Conservation (phyloP, 1,284 basidiomycete species). For the Cystobasidium slooffiae region DNA sequence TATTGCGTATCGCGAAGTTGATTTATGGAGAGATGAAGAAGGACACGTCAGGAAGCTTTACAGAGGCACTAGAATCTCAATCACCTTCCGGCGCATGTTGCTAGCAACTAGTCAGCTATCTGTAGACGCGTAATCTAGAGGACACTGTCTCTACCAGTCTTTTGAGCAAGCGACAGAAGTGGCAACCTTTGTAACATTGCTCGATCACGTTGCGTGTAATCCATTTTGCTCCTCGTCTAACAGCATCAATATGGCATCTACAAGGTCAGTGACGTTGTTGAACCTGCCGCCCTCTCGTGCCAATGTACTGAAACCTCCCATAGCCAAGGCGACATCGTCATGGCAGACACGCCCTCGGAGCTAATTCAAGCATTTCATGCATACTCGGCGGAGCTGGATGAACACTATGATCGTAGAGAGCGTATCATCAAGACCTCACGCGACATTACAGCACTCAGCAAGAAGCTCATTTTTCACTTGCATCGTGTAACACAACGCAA, state of each 20-base stretch:
- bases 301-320: too few relatives aligned
- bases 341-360: slow-evolving; percentile 11
- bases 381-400: slow-evolving; percentile 73
- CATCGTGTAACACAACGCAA: slow-evolving; percentile 65
- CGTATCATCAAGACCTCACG: slow-evolving; percentile 77
- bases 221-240: background rate
- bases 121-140: slow-evolving; percentile 14
- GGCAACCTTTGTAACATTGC: background rate
- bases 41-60: slow-evolving; percentile 25
- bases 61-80: slow-evolving; percentile 26
- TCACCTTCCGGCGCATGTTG: slow-evolving; percentile 41
- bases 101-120: background rate
- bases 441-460: slow-evolving; percentile 89
- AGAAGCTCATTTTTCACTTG: slow-evolving; percentile 90
- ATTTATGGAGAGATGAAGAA: slow-evolving; percentile 60
- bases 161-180: background rate
- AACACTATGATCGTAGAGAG: slow-evolving; percentile 63
- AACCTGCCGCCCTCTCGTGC: background rate
- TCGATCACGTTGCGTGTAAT: background rate
- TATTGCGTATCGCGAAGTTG: slow-evolving; percentile 64
- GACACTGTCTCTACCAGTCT: background rate
- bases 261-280: background rate
- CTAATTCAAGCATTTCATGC: slow-evolving; percentile 61
- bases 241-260: slow-evolving; percentile 2
- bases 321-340: background rate